Conservation (phyloP, 345 rosid species). For the Firmiana major region DNA sequence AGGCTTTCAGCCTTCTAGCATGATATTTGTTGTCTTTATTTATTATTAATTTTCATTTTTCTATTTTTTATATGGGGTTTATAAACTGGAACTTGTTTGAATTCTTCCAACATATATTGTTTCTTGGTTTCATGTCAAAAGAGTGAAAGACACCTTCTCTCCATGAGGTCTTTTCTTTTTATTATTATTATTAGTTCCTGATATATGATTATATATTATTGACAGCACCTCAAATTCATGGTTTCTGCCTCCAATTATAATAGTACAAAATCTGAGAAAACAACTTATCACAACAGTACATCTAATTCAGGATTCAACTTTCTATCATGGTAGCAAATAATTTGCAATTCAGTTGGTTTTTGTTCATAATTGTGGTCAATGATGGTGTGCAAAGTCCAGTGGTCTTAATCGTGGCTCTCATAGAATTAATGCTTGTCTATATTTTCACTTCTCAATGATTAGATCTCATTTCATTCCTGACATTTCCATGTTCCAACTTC, state of each 20-base stretch:
- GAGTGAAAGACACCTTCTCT: not conserved
- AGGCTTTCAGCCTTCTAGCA: not conserved
- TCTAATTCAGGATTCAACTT: not conserved
- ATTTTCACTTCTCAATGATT: not conserved
- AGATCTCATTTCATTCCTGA: not conserved
- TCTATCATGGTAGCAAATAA: not conserved
- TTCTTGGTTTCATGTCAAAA: not conserved
- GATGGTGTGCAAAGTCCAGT: not conserved
- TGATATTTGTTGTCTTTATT: not conserved
- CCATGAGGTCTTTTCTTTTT: not conserved
- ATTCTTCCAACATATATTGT: not conserved
- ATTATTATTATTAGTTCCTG: too few species aligned
- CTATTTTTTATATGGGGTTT: not conserved
- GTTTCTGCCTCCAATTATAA: not conserved
- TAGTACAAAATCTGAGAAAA: not conserved
- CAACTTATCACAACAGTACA: not conserved
- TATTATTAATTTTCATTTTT: not conserved
- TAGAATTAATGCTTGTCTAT: not conserved
- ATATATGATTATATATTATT: not conserved
- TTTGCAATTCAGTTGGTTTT: constrained; percentile 1
- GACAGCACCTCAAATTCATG: not conserved
- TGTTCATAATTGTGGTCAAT: not conserved
- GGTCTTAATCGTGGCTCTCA: not conserved
- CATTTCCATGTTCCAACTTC: not conserved
- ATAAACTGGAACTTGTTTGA: not conserved